Base-by-base conservation (phyloP, 1,284 basidiomycete species). In the Puccinia coronata region DNA sequence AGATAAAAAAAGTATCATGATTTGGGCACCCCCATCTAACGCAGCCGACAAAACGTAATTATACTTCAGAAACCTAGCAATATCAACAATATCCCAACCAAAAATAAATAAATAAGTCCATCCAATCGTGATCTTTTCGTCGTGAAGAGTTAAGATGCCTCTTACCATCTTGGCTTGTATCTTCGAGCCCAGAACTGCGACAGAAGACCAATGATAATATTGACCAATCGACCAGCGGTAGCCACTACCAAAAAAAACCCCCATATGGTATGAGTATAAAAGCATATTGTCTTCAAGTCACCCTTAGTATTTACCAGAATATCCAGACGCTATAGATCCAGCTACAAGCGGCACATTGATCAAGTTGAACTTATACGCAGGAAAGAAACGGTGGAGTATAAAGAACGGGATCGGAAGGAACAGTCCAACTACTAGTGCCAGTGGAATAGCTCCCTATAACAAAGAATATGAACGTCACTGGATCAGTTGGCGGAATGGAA, bases 1-100 rank as follows among this genome's bases (percentile, higher is more conserved):
- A 8, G 78, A 55, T 2, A 80, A 55, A 23, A 80, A 59, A 20
- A 80, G 34, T 3, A 80, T 72, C 43, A 69, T 72, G 14, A 72
- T 43, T 49, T 80, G 78, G 12, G 78, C 70, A 20, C 78, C 78
- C 25, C 78, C 78, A 72, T 80, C 78, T 4, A 80, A 69, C 18
- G 78, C 78, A 34, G 78, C 78, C 16, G 78, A 80, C n/a, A 71
- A 39, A 25, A 80, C 65, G n/a, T 80, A 80, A 36, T 80, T 80
- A 36, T 79, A 79, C 53, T 79, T 79, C 20, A 28, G 36, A 28
- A 69, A 79, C 67, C 76, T 79, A 34, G 28, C 25, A 61, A 41
- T 28, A 47, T 6, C 20, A 25, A 47, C 6, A 25, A 47, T 69
- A 2, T n/a, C 14, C 16, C 4, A 34, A 63, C 28, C n/a, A 59